Evolutionary conservation across 2,329 filamentous ascomycete genomes (phyloP).

Genomic region (Pseudofabraea citricarpa): DNA sequence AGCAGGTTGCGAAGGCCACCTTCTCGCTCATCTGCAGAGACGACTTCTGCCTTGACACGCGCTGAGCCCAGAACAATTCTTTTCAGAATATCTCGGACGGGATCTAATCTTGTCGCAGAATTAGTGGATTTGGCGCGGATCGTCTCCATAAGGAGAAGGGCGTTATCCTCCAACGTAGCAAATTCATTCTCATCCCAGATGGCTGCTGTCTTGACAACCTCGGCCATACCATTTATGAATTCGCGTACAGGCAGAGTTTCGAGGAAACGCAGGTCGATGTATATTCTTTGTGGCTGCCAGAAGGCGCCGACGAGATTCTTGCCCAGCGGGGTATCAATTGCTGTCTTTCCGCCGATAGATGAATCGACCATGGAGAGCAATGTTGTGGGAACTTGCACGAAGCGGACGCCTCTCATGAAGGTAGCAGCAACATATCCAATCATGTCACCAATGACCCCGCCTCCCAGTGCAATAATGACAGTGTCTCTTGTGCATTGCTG

Average conservation of each 20-base stretch:
- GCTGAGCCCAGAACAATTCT: slow-evolving; percentile 84
- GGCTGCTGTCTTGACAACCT: slow-evolving; percentile 95
- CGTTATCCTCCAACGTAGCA: slow-evolving; percentile 75
- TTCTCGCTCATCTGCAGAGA: slow-evolving; percentile 91
- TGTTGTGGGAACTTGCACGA: slow-evolving; percentile 94
- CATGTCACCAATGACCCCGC: slow-evolving; percentile 97
- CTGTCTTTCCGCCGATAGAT: slow-evolving; percentile 96
- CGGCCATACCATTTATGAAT: slow-evolving; percentile 98
- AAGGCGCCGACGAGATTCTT: slow-evolving; percentile 96
- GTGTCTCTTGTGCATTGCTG: slow-evolving; percentile 93
- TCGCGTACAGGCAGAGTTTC: slow-evolving; percentile 86
- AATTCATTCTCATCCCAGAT: slow-evolving; percentile 94
- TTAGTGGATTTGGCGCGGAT: slow-evolving; percentile 57
- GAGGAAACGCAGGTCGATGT: slow-evolving; percentile 88
- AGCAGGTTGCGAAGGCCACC: slow-evolving; percentile 89
- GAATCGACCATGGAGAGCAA: slow-evolving; percentile 97
- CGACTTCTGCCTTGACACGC: slow-evolving; percentile 89
- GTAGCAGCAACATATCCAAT: slow-evolving; percentile 96
- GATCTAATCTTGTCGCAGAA: slow-evolving; percentile 52
- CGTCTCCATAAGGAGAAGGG: slow-evolving; percentile 67
- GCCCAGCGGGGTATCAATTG: slow-evolving; percentile 91
- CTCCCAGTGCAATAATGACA: slow-evolving; percentile 88
- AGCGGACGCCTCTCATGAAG: slow-evolving; percentile 96
- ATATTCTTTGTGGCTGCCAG: slow-evolving; percentile 92
- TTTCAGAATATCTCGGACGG: slow-evolving; percentile 67